phyloP scores from a whole-genome alignment of 2,329 filamentous ascomycete species.

The Allantophomopsis lycopodina region DNA sequence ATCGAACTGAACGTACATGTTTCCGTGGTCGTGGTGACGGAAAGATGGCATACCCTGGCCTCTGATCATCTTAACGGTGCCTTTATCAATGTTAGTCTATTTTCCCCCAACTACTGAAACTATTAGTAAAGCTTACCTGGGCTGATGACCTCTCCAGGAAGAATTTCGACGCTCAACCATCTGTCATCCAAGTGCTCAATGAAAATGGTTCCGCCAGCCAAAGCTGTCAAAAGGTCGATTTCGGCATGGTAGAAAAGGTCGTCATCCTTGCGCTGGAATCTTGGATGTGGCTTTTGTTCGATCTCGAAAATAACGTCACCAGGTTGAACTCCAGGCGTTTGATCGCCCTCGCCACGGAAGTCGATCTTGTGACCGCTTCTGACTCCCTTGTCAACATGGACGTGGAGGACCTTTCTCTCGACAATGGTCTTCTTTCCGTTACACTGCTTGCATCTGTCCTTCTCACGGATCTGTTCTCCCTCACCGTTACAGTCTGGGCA shows the following conservation, averaged over 20 bases:
- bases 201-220: slow-evolving; percentile 81
- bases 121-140: slow-evolving; percentile 49
- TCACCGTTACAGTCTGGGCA: slow-evolving; percentile 98
- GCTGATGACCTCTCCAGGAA: slow-evolving; percentile 87
- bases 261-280: slow-evolving; percentile 93
- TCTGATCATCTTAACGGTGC: slow-evolving; percentile 82
- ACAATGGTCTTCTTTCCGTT: slow-evolving; percentile 95
- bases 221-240: slow-evolving; percentile 87
- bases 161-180: slow-evolving; percentile 88
- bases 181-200: slow-evolving; percentile 96
- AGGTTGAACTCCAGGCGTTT: slow-evolving; percentile 81
- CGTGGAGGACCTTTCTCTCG: slow-evolving; percentile 95
- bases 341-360: slow-evolving; percentile 93
- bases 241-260: slow-evolving; percentile 92
- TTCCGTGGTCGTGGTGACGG: slow-evolving; percentile 89
- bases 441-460: slow-evolving; percentile 95
- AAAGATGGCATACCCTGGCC: slow-evolving; percentile 96
- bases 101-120: not conserved
- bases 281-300: slow-evolving; percentile 93
- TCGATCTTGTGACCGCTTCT: slow-evolving; percentile 91
- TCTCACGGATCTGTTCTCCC: slow-evolving; percentile 90
- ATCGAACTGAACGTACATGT: slow-evolving; percentile 93
- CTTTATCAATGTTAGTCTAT: slow-evolving; percentile 29
- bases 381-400: slow-evolving; percentile 92
- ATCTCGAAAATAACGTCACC: slow-evolving; percentile 98